A percentile compares a stretch with the other conserved stretches of the same genome.
These are phyloP conservation scores for Talaromyces sp. DNA, from an alignment of 2,329 filamentous ascomycete species.

Conservation along the genomic window DNA sequence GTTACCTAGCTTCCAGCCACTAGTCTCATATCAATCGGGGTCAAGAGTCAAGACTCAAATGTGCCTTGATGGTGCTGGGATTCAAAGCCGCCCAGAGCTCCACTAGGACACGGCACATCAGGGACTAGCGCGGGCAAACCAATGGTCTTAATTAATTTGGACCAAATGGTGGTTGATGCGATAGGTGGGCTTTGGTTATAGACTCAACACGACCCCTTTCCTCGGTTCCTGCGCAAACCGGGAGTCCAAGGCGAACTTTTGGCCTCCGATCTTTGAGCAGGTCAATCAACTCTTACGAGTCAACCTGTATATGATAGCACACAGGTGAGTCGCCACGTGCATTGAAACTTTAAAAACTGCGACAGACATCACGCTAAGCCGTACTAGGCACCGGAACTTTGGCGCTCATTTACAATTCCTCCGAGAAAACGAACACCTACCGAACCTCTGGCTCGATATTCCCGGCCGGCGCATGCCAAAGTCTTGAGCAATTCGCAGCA, in stretches of 20 bases:
- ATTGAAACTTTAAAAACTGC: background rate
- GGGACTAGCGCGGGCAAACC: conserved; percentile 12
- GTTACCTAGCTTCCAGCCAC: background rate
- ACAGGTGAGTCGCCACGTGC: background rate
- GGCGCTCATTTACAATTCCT: background rate
- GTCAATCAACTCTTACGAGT: background rate
- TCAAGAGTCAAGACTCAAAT: background rate
- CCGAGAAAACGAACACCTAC: background rate
- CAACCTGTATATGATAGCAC: background rate
- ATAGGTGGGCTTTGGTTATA: background rate
- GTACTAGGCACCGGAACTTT: background rate
- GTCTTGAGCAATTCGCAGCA: background rate
- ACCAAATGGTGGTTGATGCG: background rate
- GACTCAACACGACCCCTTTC: conserved; percentile 8
- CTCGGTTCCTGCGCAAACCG: background rate
- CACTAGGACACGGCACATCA: conserved; percentile 12
- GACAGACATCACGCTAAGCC: background rate
- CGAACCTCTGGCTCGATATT: background rate
- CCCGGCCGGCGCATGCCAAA: background rate
- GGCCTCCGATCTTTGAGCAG: background rate
- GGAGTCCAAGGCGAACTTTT: background rate
- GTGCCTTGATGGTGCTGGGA: background rate
- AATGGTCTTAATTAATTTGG: conserved; percentile 4
- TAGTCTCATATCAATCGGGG: background rate
- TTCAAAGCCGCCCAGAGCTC: background rate